Base-by-base conservation (phyloP, 805 yeast genomes). In the Candida odintsovae region DNA sequence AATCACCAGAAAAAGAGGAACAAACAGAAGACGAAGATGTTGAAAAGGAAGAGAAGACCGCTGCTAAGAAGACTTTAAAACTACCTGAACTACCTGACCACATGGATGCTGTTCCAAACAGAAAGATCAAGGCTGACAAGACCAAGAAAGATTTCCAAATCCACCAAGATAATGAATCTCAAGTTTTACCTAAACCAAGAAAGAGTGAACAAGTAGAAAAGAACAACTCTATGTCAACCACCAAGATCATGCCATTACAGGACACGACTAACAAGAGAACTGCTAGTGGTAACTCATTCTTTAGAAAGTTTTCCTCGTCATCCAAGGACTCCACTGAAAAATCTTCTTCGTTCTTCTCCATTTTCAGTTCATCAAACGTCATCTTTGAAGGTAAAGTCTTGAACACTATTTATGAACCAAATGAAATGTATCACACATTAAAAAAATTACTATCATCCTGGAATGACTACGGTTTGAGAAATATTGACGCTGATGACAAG, bases 401-500 rank as follows among this genome's bases (percentile, higher is more conserved):
- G 36, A 62, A 68, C 16, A 61, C 60, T 8, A 65, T 69, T 9
- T 56, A 63, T 40, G 63, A 53, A 33, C 60, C 67, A 48, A 74
- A 68, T 23, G 88, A 84, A 59, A 73, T 84, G 73, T 75, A 77
- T 50, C 77, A 78, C 39, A 88, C 89, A 3, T 66, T 85, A 54
- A 74, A 69, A 59, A 78, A 85, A 39, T 71, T 85, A 46, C 67
- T 85, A 52, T 69, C 64, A 40, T 79, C 83, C 16, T 85, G 94
- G 94, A 74, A 78, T 13, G 78, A 76, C 49, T 83, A 83, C 56
- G 92, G 94, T 9, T 65, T 85, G 55, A 77, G 75, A 53, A 73
- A 78, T 49, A 70, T 85, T 48, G 67, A 64, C 35, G 64, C 76
- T 40, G 74, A 74, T 53, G 67, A 70, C 19, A 63, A 67, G 4